Evolutionary conservation across 2,329 filamentous ascomycete genomes (phyloP), one percentile per base, ranked within the genome.

Genomic region (Gnomoniopsis smithogilvyi): DNA sequence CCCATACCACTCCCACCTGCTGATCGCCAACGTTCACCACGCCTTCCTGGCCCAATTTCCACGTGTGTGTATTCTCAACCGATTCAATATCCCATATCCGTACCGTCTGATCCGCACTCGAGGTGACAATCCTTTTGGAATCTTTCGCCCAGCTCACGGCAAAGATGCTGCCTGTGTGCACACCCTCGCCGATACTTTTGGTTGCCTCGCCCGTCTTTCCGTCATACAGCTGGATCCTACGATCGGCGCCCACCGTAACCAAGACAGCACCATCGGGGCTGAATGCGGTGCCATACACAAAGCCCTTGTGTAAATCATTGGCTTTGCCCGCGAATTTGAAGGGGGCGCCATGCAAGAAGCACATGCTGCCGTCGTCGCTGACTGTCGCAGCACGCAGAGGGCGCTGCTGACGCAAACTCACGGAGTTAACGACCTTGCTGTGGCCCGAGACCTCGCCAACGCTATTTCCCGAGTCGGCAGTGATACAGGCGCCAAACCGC

Each of bases 251-350:
- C 2, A 97, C 94, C 54, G 90, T 96, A 36, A 95, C 90, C 62
- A 99, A 78, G 41, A 80, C 79, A 45, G 80, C 86, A 50, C 95
- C 95, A 70, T 98, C 93, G 0, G 94, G 94, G 30, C 91, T 94
- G 73, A 97, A 99, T 2, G 87, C 90, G 4, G 92, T 86, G 30
- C 90, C 92, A 67, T 94, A 90, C 19, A 98, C 87, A 72, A 96
- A 98, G 62, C 93, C 92, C 69, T 88, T 90, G 74, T 99, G 95
- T 68, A 91, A 82, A 19, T 84, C 88, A 62, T 87, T 80, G 51
- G 88, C 80, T 73, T 92, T 94, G n/a, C 82, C 88, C 70, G 92
- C 91, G 79, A 96, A 98, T 73, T 96, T 97, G 81, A 97, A 99
- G 2, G 64, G 64, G n/a, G 62, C 63, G 43, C 63, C 62, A 26